Percentiles rank a stretch among this genome's conserved stretches.
Evolutionary conservation across 371 early-diverging fungal genomes (phyloP).

Genomic region (Apophysomyces sp.): DNA sequence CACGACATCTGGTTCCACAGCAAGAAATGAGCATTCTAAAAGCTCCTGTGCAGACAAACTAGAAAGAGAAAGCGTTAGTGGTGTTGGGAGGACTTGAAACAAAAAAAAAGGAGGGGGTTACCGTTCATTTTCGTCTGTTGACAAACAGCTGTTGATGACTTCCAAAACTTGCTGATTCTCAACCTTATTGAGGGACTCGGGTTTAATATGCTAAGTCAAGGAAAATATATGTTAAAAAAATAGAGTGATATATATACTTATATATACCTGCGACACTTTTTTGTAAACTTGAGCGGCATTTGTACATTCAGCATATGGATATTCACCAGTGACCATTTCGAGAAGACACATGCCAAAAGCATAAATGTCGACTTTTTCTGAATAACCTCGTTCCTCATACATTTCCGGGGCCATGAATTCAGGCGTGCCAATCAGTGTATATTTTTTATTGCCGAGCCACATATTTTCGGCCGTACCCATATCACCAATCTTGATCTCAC

Average conservation of each 20-base stretch:
- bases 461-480: constrained; percentile 81
- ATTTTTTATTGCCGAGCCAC: constrained; percentile 74
- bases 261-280: constrained; percentile 66
- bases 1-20: constrained; percentile 77
- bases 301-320: constrained; percentile 87
- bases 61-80: background rate
- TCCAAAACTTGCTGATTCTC: constrained; percentile 71
- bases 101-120: constrained; percentile 7
- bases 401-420: constrained; percentile 98
- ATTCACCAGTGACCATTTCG: constrained; percentile 89
- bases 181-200: constrained; percentile 72
- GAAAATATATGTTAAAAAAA: background rate
- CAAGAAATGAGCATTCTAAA: constrained; percentile 80
- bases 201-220: constrained; percentile 71
- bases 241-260: background rate
- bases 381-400: constrained; percentile 89
- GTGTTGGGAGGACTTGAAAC: background rate
- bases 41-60: constrained; percentile 77
- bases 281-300: constrained; percentile 89
- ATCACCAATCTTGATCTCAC: constrained; percentile 93
- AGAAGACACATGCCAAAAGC: constrained; percentile 93
- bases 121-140: constrained; percentile 67
- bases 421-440: constrained; percentile 89
- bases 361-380: constrained; percentile 90
- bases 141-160: constrained; percentile 78